Percentiles rank a stretch among this genome's conserved stretches.
phyloP scores from a whole-genome alignment of 305 asterid genomes.

The Fraxinus sp. region DNA sequence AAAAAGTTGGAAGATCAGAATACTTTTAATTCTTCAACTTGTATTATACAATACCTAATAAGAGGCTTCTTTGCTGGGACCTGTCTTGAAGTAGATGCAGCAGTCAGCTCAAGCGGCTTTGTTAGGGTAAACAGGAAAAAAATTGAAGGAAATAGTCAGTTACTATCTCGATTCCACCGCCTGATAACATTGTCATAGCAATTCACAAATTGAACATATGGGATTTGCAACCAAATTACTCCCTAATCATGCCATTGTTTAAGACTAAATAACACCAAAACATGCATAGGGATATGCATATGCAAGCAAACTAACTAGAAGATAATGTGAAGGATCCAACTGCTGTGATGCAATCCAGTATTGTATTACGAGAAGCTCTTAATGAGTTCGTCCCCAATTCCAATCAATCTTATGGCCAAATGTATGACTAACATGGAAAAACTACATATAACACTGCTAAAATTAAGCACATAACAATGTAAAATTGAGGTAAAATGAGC shows the following conservation, averaged over 20 bases:
- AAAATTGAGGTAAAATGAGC: not conserved
- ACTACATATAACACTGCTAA: constrained; percentile 1
- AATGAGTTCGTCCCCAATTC: not conserved
- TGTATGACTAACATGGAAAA: constrained; percentile 4
- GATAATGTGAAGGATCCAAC: not conserved
- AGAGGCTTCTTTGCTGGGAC: constrained; percentile 67
- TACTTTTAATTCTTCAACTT: not conserved
- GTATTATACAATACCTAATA: constrained; percentile 45
- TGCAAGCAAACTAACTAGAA: not conserved
- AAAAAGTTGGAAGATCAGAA: not conserved
- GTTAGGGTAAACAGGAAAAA: constrained; percentile 11
- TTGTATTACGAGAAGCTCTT: not conserved
- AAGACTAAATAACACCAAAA: not conserved
- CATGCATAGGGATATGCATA: not conserved
- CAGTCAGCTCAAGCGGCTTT: constrained; percentile 61
- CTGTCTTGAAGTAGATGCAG: constrained; percentile 37
- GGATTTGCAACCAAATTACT: not conserved
- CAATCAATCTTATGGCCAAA: constrained; percentile 4
- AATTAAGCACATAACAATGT: not conserved
- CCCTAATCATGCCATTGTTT: not conserved
- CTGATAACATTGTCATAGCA: not conserved
- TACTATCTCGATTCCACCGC: constrained; percentile 2
- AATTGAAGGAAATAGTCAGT: not conserved
- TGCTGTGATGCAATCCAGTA: not conserved
- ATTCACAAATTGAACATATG: not conserved